Evolutionary conservation across 2,329 filamentous ascomycete species (phyloP).

Genomic region (Colletotrichum aenigma): DNA sequence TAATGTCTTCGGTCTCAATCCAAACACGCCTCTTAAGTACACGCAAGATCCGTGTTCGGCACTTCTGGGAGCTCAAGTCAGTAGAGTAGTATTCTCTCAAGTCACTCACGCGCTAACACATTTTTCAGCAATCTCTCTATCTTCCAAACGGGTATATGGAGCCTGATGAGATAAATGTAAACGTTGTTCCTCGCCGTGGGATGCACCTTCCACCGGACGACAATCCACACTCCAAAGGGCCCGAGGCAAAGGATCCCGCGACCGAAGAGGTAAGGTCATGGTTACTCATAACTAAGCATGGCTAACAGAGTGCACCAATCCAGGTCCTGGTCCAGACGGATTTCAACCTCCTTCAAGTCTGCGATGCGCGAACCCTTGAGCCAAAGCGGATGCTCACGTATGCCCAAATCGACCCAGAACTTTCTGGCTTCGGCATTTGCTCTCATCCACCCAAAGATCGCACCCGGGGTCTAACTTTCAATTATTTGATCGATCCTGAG

Average conservation of each 20-base stretch:
- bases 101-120: neutral
- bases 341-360: constrained; percentile 18
- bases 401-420: constrained; percentile 20
- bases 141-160: neutral
- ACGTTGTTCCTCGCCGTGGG: constrained; percentile 15
- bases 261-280: neutral
- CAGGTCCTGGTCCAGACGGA: constrained; percentile 17
- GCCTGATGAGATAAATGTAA: constrained; percentile 17
- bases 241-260: neutral
- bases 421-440: constrained; percentile 20
- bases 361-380: constrained; percentile 19
- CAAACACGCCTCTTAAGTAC: constrained; percentile 17
- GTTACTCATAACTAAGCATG: neutral
- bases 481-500: constrained; percentile 14
- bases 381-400: constrained; percentile 21
- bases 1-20: constrained; percentile 14
- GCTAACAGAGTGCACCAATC: neutral
- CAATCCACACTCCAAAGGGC: constrained; percentile 14
- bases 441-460: constrained; percentile 22
- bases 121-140: constrained; percentile 14
- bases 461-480: constrained; percentile 17
- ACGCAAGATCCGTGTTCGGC: constrained; percentile 19
- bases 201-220: constrained; percentile 17
- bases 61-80: constrained; percentile 18
- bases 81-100: neutral